Conservation (phyloP, 257 asterid genomes). For the Vinca minor region DNA sequence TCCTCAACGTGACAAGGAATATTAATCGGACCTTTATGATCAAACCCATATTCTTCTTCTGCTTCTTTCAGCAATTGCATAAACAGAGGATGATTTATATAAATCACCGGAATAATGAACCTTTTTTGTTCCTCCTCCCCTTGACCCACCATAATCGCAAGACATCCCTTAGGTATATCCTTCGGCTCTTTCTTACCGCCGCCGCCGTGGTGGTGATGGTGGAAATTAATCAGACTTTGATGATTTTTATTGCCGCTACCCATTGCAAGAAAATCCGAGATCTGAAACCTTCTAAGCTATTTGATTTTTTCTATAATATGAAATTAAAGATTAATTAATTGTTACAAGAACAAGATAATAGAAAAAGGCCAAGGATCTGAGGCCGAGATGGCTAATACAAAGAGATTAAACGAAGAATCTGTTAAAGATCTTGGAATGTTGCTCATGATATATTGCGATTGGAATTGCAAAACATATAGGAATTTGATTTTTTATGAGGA, state of each 20-base stretch:
- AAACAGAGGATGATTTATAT: slow-evolving; percentile 38
- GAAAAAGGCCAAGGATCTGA: slow-evolving; percentile 96
- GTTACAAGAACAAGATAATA: slow-evolving; percentile 22
- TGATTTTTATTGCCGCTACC: slow-evolving; percentile 55
- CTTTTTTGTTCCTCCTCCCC: slow-evolving; percentile 32
- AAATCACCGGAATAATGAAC: slow-evolving; percentile 33
- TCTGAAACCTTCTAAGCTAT: no score
- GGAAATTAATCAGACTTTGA: slow-evolving; percentile 30
- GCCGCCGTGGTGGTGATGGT: slow-evolving; percentile 17
- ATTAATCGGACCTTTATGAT: slow-evolving; percentile 33
- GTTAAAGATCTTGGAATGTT: slow-evolving; percentile 64
- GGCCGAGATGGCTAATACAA: slow-evolving; percentile 69
- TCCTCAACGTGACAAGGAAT: slow-evolving; percentile 41
- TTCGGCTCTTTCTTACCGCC: slow-evolving; percentile 11
- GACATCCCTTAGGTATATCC: slow-evolving; percentile 31
- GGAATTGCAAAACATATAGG: slow-evolving; percentile 22
- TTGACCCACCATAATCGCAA: slow-evolving; percentile 37
- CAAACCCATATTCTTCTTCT: slow-evolving; percentile 39
- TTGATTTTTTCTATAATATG: no score
- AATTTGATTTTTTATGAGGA: no score
- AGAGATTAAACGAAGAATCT: slow-evolving; percentile 55
- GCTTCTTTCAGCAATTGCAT: slow-evolving; percentile 30
- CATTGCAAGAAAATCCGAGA: no score
- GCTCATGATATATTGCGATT: slow-evolving; percentile 54
- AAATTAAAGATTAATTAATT: no score